These are phyloP conservation scores for Phytophthora syringae DNA, from an alignment of 352 stramenopile species.

Conservation along the genomic window DNA sequence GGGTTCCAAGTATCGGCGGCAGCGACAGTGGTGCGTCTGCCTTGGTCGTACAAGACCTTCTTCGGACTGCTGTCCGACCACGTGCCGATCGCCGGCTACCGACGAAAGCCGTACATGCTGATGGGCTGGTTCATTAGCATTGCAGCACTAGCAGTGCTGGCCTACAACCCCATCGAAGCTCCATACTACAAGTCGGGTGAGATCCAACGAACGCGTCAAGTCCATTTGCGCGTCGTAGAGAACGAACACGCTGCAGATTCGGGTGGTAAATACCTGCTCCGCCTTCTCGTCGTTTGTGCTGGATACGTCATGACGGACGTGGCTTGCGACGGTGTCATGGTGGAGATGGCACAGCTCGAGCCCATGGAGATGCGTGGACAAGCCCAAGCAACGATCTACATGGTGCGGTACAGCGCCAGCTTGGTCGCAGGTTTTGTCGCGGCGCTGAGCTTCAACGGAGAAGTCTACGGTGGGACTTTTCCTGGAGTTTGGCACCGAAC, in stretches of 20 bases:
- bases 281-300: conserved; percentile 64
- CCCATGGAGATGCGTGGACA: conserved; percentile 65
- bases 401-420: conserved; percentile 60
- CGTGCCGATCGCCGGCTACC: conserved; percentile 65
- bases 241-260: conserved; percentile 52
- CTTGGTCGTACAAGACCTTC: conserved; percentile 84
- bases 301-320: conserved; percentile 77
- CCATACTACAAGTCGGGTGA: conserved; percentile 62
- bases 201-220: conserved; percentile 63
- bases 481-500: conserved; percentile 57
- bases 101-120: conserved; percentile 77
- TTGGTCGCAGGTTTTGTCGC: conserved; percentile 51
- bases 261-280: conserved; percentile 60
- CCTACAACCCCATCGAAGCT: conserved; percentile 52
- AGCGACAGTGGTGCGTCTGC: conserved; percentile 60
- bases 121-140: conserved; percentile 70
- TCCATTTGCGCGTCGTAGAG: conserved; percentile 46
- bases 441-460: conserved; percentile 68
- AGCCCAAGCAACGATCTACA: conserved; percentile 73
- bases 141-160: conserved; percentile 35
- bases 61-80: conserved; percentile 77
- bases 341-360: conserved; percentile 75
- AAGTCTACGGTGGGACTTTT: conserved; percentile 71
- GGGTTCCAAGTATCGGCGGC: conserved; percentile 68
- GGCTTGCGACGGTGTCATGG: conserved; percentile 70